Conservation (phyloP, 176 grass and related monocot genomes). For the Alloteropsis semialata region DNA sequence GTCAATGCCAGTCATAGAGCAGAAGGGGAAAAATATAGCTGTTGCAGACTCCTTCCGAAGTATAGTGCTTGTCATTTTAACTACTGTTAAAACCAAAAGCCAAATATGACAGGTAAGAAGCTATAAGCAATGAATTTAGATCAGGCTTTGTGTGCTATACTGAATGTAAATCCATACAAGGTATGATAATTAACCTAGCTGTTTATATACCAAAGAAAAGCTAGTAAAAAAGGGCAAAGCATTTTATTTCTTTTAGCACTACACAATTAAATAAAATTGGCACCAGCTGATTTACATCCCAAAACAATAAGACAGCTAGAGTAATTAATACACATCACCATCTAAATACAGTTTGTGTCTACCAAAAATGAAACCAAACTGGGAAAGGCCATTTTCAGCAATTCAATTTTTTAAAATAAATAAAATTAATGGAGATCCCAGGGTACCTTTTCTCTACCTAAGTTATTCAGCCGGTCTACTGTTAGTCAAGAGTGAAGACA, state of each 20-base stretch:
- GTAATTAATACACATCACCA: not conserved
- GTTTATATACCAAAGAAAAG: not conserved
- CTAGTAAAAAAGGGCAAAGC: not conserved
- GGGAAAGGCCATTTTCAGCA: slow-evolving; percentile 7
- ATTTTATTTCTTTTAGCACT: not conserved
- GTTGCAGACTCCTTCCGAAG: not conserved
- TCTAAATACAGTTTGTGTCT: not conserved
- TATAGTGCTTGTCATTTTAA: not conserved
- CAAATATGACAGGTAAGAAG: not conserved
- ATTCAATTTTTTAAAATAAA: slow-evolving; percentile 12
- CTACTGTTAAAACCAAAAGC: not conserved
- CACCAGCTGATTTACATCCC: not conserved
- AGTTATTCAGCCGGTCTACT: not conserved
- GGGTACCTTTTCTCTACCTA: slow-evolving; percentile 2
- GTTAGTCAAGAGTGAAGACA: not conserved
- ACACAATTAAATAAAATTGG: not conserved
- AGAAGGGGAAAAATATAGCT: not conserved
- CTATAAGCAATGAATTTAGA: not conserved
- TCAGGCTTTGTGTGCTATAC: not conserved
- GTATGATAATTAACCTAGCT: not conserved
- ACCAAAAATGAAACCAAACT: not conserved
- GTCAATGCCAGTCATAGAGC: not conserved
- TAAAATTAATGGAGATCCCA: not conserved
- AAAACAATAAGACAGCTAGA: not conserved
- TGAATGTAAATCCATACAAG: not conserved